Evolutionary conservation across 148 eudicot species (phyloP).

Genomic region (Arctostaphylos glauca): DNA sequence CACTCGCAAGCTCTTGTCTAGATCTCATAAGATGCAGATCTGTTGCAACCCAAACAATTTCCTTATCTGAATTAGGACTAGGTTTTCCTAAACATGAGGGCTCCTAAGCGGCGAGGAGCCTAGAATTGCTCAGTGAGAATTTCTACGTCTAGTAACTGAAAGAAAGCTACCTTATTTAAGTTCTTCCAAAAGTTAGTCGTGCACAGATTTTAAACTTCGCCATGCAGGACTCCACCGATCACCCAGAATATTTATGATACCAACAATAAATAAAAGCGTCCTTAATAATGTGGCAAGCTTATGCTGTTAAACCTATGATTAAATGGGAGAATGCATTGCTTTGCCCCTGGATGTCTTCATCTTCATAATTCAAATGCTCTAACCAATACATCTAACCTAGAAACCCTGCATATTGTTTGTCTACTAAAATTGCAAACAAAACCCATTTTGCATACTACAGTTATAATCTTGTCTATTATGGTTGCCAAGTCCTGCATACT

Average conservation of each 20-base stretch:
- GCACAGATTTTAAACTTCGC: not conserved
- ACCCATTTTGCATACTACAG: not conserved
- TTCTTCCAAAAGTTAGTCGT: not conserved
- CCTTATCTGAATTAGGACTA: not conserved
- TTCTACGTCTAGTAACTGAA: not conserved
- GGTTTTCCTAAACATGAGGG: not conserved
- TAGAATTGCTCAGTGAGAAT: not conserved
- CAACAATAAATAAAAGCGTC: not conserved
- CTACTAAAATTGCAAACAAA: not conserved
- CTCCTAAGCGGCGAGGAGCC: not conserved
- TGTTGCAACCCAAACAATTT: not conserved
- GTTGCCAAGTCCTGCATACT: not conserved
- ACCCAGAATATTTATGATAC: not conserved
- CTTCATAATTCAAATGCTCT: not conserved
- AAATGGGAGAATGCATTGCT: too few species aligned
- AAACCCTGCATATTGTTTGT: not conserved
- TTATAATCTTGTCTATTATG: not conserved
- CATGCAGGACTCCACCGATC: not conserved
- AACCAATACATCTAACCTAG: not conserved
- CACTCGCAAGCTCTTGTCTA: not conserved
- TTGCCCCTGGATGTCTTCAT: too few species aligned
- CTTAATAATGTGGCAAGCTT: not conserved
- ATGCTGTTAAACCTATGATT: not conserved
- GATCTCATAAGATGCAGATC: not conserved
- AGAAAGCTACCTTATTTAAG: not conserved